Conservation (phyloP, 2,329 filamentous ascomycete genomes). For the Alternaria sp. region DNA sequence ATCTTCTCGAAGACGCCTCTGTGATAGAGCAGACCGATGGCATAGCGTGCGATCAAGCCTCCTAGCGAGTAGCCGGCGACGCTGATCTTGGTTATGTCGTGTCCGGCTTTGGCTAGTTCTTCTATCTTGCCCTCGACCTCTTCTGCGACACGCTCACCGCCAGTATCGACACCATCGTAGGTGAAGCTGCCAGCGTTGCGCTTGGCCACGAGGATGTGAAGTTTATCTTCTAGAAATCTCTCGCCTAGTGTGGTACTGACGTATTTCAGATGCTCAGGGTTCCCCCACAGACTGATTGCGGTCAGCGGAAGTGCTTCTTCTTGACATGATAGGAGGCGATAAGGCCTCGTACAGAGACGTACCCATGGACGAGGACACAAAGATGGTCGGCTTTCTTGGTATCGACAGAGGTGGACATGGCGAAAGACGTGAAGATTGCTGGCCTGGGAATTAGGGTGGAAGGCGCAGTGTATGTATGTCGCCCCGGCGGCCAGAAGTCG, state of each 20-base stretch:
- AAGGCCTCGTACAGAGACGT: conserved; percentile 45
- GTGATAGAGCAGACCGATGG: conserved; percentile 82
- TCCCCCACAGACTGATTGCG: conserved; percentile 74
- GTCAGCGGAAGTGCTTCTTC: conserved; percentile 22
- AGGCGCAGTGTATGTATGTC: conserved; percentile 29
- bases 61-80: conserved; percentile 91
- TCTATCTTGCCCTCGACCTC: conserved; percentile 70
- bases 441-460: not conserved
- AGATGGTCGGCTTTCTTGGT: conserved; percentile 68
- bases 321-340: conserved; percentile 7
- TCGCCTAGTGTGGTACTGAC: conserved; percentile 72
- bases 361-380: conserved; percentile 80
- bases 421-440: conserved; percentile 23
- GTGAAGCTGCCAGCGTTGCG: conserved; percentile 76
- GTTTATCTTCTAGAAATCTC: conserved; percentile 67
- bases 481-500: conserved; percentile 27
- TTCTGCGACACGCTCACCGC: conserved; percentile 70
- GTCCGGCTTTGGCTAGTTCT: conserved; percentile 66
- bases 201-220: conserved; percentile 76
- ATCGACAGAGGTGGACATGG: conserved; percentile 18
- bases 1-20: conserved; percentile 82
- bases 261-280: conserved; percentile 75
- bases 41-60: conserved; percentile 85
- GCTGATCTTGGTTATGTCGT: conserved; percentile 81
- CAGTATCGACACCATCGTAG: conserved; percentile 73